Evolutionary conservation across 768 basidiomycete genomes (phyloP).

Genomic region (Mycena galericulata): DNA sequence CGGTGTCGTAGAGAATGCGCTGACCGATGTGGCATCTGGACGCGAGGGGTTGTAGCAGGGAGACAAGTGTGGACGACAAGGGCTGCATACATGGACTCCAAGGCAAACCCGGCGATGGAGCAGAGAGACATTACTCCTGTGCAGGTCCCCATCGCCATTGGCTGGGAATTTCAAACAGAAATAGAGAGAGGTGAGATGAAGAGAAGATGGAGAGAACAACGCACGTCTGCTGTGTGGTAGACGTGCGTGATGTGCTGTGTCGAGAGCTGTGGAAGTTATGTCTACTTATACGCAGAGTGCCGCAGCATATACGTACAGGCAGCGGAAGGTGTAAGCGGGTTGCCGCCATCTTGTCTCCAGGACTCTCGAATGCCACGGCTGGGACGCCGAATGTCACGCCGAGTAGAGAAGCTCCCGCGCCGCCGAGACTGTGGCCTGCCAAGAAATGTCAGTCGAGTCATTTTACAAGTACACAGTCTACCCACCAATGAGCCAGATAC

Average conservation of each 20-base stretch:
- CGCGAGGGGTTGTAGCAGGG: not conserved
- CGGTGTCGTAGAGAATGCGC: constrained; percentile 87
- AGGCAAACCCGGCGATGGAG: constrained; percentile 78
- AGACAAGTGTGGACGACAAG: not conserved
- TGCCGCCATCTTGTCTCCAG: constrained; percentile 78
- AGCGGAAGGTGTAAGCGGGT: constrained; percentile 86
- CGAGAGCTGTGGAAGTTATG: constrained; percentile 66
- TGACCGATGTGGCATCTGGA: constrained; percentile 94
- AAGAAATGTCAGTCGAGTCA: not conserved
- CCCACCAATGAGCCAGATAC: constrained; percentile 86
- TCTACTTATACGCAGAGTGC: not conserved
- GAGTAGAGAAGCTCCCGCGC: constrained; percentile 86
- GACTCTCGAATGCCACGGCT: constrained; percentile 91
- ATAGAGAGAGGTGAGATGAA: not conserved
- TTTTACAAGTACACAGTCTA: not conserved
- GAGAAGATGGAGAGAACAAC: constrained; percentile 29
- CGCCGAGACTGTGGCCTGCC: constrained; percentile 84
- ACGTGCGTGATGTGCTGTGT: constrained; percentile 86
- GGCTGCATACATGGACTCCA: constrained; percentile 70
- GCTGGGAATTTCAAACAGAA: constrained; percentile 48
- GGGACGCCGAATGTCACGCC: constrained; percentile 94
- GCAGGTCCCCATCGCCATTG: constrained; percentile 88
- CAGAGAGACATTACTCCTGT: constrained; percentile 72
- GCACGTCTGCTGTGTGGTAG: constrained; percentile 89
- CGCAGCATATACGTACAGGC: constrained; percentile 64